Conservation (phyloP, 352 stramenopile genomes). For the Phytophthora pistaciae region DNA sequence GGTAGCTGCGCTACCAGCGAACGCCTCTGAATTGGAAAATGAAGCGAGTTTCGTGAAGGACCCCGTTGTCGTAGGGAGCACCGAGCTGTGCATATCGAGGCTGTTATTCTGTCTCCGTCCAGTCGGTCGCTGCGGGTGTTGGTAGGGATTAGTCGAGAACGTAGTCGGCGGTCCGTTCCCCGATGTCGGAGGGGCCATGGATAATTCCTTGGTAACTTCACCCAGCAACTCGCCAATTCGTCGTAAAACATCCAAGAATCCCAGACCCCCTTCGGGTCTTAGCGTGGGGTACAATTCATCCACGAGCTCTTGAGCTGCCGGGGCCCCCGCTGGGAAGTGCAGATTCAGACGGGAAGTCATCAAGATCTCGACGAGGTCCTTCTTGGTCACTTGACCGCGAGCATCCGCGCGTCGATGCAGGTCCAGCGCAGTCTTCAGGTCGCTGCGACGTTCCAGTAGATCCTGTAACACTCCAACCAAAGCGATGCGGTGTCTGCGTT, state of each 20-base stretch:
- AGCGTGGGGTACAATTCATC: constrained; percentile 62
- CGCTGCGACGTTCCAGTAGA: constrained; percentile 70
- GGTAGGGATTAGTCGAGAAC: constrained; percentile 40
- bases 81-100: constrained; percentile 36
- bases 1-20: constrained; percentile 18
- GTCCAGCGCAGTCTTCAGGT: constrained; percentile 79
- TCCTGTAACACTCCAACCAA: constrained; percentile 73
- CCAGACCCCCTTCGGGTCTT: constrained; percentile 35
- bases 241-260: constrained; percentile 73
- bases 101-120: constrained; percentile 49
- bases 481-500: constrained; percentile 43
- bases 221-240: constrained; percentile 65
- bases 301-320: constrained; percentile 63
- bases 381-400: constrained; percentile 66
- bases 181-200: constrained; percentile 9
- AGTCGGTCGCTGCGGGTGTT: constrained; percentile 50
- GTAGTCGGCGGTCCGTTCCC: constrained; percentile 18
- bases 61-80: constrained; percentile 29
- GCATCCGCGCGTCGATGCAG: constrained; percentile 65
- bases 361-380: constrained; percentile 73
- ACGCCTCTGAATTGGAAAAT: constrained; percentile 4
- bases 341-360: constrained; percentile 69
- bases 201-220: constrained; percentile 50
- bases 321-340: constrained; percentile 58
- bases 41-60: constrained; percentile 21